Base-by-base conservation (phyloP, 2,329 filamentous ascomycete genomes). In the Fusarium chlamydosporum region DNA sequence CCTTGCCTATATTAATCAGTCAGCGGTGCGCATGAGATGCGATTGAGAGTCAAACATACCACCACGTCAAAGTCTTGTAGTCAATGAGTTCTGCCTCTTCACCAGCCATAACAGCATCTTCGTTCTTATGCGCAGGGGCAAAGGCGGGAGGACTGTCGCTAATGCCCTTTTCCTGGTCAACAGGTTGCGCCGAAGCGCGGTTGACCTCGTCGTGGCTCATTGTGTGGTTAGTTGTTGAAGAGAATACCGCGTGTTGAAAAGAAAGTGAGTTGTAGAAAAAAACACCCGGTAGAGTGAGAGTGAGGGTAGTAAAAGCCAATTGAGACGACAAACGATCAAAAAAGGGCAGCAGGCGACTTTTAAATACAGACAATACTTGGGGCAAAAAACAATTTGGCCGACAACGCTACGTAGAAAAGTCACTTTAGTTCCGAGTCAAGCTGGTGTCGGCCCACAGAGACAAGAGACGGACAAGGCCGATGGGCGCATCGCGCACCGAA, bases 51-150 rank as follows among this genome's bases (percentile, higher is more conserved):
- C 6, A 0, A 18, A 71, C 78, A 29, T 77, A 79, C 78, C 78
- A 80, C 79, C 79, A 80, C 11, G 74, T 75, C 33, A 80, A 63
- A 1, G 76, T 78, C 72, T 79, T 79, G 70, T 79, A 79, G 60
- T 80, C 71, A 29, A 80, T 80, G 10, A 74, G 35, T n/a, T 65
- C 67, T 0, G 68, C 72, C 7, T 75, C 70, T 4, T 71, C 69
- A 9, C 55, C 43, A 1, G 53, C 64, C 18, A 69, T 26, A 0
- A 63, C 53, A 1, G 45, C 40, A 7, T 64, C 60, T 1, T 63
- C 56, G 0, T 61, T 33, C 10, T 26, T 42, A 0, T 20, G 11
- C 0, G 42, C 15, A 20, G 53, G 9, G 4, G 27, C 27, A n/a
- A 48, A 61, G 3, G 48, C 15, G 0, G 64, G 52, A 31, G 53